These are phyloP conservation scores for Decorospora gaudefroyi DNA, from an alignment of 2,329 filamentous ascomycete genomes.

Conservation along the genomic window DNA sequence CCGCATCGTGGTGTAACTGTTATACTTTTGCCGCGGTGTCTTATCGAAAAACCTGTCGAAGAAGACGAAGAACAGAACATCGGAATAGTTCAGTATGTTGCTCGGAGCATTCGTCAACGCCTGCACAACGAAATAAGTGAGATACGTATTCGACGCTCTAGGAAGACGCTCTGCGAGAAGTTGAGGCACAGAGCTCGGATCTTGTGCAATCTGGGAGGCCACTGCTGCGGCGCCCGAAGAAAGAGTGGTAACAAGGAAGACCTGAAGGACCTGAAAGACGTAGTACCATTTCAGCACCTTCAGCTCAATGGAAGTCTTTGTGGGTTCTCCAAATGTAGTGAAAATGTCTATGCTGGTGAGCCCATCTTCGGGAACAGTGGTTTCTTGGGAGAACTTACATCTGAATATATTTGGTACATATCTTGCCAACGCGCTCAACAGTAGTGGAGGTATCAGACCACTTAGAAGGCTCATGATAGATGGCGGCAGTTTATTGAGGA, in stretches of 20 bases:
- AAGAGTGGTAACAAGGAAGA: conserved; percentile 85
- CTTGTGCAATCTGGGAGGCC: conserved; percentile 62
- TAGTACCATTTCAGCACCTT: conserved; percentile 93
- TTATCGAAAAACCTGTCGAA: conserved; percentile 74
- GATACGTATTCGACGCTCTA: conserved; percentile 88
- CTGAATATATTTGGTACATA: conserved; percentile 83
- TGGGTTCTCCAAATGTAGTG: conserved; percentile 78
- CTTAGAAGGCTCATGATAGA: conserved; percentile 80
- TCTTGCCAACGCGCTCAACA: conserved; percentile 82
- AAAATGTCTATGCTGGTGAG: conserved; percentile 65
- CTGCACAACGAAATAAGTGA: conserved; percentile 93
- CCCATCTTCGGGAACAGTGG: neutral
- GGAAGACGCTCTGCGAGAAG: conserved; percentile 77
- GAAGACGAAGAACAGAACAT: conserved; percentile 73
- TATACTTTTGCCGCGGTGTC: conserved; percentile 63
- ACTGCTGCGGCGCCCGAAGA: conserved; percentile 78
- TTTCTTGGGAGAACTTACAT: conserved; percentile 56
- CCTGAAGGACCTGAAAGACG: conserved; percentile 84
- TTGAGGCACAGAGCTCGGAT: conserved; percentile 65
- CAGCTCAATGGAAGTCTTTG: conserved; percentile 77
- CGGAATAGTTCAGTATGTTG: conserved; percentile 72
- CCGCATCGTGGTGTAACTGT: conserved; percentile 38
- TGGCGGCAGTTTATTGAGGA: conserved; percentile 71
- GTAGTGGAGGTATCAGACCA: conserved; percentile 78
- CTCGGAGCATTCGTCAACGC: conserved; percentile 78